phyloP scores from a whole-genome alignment of 768 basidiomycete species.

The Agaricus blazei region DNA sequence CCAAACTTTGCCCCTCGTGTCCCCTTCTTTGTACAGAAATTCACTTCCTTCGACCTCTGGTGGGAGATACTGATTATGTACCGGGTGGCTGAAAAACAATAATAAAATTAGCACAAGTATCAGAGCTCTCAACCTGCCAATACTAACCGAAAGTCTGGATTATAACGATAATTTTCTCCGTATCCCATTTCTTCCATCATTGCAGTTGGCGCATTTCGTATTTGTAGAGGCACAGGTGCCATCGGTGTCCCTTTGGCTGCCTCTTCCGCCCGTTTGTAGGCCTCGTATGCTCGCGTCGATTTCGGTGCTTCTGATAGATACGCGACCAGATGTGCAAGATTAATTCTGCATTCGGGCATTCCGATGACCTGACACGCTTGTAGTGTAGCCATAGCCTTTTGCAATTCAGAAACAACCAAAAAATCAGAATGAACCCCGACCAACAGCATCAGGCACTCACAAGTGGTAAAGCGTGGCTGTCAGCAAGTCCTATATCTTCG shows the following conservation, averaged over 20 bases:
- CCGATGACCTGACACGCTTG: slow-evolving; percentile 66
- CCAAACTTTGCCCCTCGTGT: slow-evolving; percentile 46
- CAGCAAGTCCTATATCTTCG: slow-evolving; percentile 82
- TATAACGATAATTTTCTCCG: slow-evolving; percentile 58
- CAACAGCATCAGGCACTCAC: slow-evolving; percentile 30
- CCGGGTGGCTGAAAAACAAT: slow-evolving; percentile 47
- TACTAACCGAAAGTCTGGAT: slow-evolving; percentile 52
- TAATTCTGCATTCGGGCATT: slow-evolving; percentile 82
- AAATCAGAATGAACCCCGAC: no score
- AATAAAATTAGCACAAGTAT: slow-evolving; percentile 1
- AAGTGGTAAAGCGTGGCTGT: slow-evolving; percentile 70
- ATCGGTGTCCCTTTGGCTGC: slow-evolving; percentile 49
- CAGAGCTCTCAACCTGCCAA: background rate
- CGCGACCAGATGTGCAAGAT: slow-evolving; percentile 70
- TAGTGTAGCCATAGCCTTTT: slow-evolving; percentile 55
- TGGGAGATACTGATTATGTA: slow-evolving; percentile 60
- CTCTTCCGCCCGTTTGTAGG: slow-evolving; percentile 64
- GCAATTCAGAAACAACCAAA: background rate
- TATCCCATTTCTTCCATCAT: slow-evolving; percentile 70
- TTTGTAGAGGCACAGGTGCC: slow-evolving; percentile 60
- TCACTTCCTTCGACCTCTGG: slow-evolving; percentile 33
- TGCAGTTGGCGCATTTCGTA: slow-evolving; percentile 74
- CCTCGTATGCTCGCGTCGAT: slow-evolving; percentile 74
- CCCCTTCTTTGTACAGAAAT: slow-evolving; percentile 40
- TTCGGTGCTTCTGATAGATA: slow-evolving; percentile 84